Conservation (phyloP, 441 rosid genomes). For the Gossypium davidsonii region DNA sequence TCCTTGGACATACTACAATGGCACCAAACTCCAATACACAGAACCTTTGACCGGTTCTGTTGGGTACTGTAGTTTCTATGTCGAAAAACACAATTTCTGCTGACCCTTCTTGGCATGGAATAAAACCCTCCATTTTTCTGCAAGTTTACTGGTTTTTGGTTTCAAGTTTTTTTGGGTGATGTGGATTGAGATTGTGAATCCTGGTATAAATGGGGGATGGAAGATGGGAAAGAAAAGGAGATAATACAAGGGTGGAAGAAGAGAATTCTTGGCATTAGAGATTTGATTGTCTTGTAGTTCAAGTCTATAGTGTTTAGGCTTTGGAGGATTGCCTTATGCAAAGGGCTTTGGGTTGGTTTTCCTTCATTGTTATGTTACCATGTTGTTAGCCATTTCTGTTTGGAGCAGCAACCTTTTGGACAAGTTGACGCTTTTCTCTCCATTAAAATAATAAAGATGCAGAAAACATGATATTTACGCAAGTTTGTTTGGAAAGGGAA, state of each 20-base stretch:
- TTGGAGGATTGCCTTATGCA: conserved; percentile 28
- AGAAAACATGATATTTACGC: neutral
- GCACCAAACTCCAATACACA: conserved; percentile 86
- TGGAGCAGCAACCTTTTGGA: conserved; percentile 1
- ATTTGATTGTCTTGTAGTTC: conserved; percentile 47
- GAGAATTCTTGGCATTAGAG: conserved; percentile 28
- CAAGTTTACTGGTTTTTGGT: neutral
- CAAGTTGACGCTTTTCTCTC: conserved; percentile 20
- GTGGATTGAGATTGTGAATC: neutral
- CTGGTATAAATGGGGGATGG: conserved; percentile 17
- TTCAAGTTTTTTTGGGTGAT: neutral
- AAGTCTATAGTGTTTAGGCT: conserved; percentile 37
- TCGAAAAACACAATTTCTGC: conserved; percentile 74
- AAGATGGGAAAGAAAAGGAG: conserved; percentile 1
- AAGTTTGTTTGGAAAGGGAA: conserved; percentile 5
- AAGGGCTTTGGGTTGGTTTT: conserved; percentile 11
- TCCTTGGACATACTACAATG: conserved; percentile 70
- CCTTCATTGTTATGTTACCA: neutral
- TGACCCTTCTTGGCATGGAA: conserved; percentile 9
- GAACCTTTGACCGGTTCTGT: conserved; percentile 50
- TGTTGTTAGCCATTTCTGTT: neutral
- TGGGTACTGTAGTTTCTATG: conserved; percentile 86
- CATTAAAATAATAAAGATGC: neutral
- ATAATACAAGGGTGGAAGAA: conserved; percentile 4
- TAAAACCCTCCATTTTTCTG: conserved; percentile 31